Evolutionary conservation across 768 basidiomycete genomes (phyloP).

Genomic region (Leccinum boreale): DNA sequence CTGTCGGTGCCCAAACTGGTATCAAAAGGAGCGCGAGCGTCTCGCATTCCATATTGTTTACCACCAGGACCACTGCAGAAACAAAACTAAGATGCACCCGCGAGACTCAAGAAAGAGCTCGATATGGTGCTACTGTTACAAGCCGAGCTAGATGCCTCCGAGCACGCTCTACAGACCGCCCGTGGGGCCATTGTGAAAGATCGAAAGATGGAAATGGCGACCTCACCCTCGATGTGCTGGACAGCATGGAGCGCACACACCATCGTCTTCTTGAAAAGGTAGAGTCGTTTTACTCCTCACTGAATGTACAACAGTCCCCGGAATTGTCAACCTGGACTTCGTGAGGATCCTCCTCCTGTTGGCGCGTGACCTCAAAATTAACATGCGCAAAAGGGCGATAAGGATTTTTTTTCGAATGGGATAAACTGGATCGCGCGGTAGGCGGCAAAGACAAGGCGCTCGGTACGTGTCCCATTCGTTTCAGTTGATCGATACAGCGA

Average conservation of each 20-base stretch:
- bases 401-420: slow-evolving; percentile 28
- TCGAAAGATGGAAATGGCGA: too few species aligned
- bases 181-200: slow-evolving; percentile 5
- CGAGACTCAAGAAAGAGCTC: slow-evolving; percentile 2
- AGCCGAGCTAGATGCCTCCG: slow-evolving; percentile 23
- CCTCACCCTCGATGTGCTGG: slow-evolving; percentile 18
- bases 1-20: too few species aligned
- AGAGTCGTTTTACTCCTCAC: slow-evolving; percentile 2
- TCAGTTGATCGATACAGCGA: neutral
- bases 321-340: slow-evolving; percentile 9
- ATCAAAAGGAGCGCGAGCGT: too few species aligned
- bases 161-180: slow-evolving; percentile 19
- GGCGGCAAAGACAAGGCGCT: slow-evolving; percentile 17
- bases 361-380: slow-evolving; percentile 23
- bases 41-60: too few species aligned
- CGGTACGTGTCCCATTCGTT: slow-evolving; percentile 20
- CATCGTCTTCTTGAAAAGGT: neutral
- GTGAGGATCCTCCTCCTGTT: neutral
- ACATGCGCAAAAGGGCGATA: slow-evolving; percentile 23
- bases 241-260: slow-evolving; percentile 13
- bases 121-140: slow-evolving; percentile 17
- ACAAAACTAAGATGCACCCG: neutral
- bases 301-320: slow-evolving; percentile 4
- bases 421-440: slow-evolving; percentile 22
- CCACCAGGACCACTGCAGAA: neutral